Conservation (phyloP, 345 rosid species). For the Populus euphratica region DNA sequence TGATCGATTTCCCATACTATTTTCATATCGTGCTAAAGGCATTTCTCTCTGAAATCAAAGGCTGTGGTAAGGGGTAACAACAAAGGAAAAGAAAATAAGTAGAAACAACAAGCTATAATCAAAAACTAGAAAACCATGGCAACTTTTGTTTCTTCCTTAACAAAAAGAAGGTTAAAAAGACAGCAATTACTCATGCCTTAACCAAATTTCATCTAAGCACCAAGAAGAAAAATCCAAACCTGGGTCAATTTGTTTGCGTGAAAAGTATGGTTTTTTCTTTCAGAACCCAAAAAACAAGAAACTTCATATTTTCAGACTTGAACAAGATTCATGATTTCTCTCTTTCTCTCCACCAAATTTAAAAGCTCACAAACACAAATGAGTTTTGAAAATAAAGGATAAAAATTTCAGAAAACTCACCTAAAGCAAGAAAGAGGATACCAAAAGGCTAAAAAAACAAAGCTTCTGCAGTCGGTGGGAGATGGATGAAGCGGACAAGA, state of each 20-base stretch:
- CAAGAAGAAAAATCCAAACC: slow-evolving; percentile 21
- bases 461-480: slow-evolving; percentile 34
- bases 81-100: too few relatives aligned
- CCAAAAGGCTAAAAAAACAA: slow-evolving; percentile 31
- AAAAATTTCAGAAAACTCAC: slow-evolving; percentile 25
- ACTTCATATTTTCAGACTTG: slow-evolving; percentile 36
- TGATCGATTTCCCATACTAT: too few relatives aligned
- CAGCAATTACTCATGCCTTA: slow-evolving; percentile 25
- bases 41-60: too few relatives aligned
- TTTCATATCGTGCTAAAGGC: too few relatives aligned
- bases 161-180: slow-evolving; percentile 28
- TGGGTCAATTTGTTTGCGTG: slow-evolving; percentile 47
- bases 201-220: slow-evolving; percentile 14
- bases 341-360: slow-evolving; percentile 20
- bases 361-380: slow-evolving; percentile 38
- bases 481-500: slow-evolving; percentile 42
- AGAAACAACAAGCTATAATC: slow-evolving; percentile 1
- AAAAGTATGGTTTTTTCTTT: slow-evolving; percentile 41
- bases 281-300: slow-evolving; percentile 57
- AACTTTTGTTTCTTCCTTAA: slow-evolving; percentile 23
- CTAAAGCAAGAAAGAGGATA: slow-evolving; percentile 34
- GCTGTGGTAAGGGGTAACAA: too few relatives aligned
- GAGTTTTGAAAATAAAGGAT: slow-evolving; percentile 25
- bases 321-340: neutral
- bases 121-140: slow-evolving; percentile 29